Conservation (phyloP, 176 grass and related monocot genomes). For the Ananas comosus region DNA sequence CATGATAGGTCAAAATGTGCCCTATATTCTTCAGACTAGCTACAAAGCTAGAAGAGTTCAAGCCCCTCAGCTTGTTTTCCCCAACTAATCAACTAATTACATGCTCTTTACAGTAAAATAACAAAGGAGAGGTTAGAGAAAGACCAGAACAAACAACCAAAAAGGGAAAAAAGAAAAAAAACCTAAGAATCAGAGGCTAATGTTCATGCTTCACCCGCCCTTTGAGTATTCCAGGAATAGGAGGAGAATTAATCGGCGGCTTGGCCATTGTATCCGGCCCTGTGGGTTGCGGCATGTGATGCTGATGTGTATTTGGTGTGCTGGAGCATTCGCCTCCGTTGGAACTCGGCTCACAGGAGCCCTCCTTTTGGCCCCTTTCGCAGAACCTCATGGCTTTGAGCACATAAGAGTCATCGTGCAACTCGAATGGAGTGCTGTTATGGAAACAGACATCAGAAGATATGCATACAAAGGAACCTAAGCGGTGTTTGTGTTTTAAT, state of each 20-base stretch:
- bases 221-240: constrained; percentile 92
- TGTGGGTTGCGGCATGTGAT: constrained; percentile 38
- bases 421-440: constrained; percentile 90
- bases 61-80: constrained; percentile 21
- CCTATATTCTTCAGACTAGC: constrained; percentile 22
- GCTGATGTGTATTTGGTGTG: constrained; percentile 40
- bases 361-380: constrained; percentile 37
- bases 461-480: too few species aligned
- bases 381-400: constrained; percentile 75
- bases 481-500: too few species aligned
- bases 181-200: constrained; percentile 21
- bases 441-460: too few species aligned
- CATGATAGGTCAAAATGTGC: constrained; percentile 1
- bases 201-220: constrained; percentile 86
- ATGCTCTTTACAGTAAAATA: constrained; percentile 35
- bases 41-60: neutral
- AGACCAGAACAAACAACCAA: constrained; percentile 17
- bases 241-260: constrained; percentile 39
- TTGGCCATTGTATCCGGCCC: constrained; percentile 32
- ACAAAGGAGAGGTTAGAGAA: neutral
- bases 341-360: constrained; percentile 22
- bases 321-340: constrained; percentile 57
- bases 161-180: neutral
- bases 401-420: constrained; percentile 83
- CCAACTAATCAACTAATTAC: constrained; percentile 50